Conservation (phyloP, 805 yeast genomes). For the Ogataea zsoltii region DNA sequence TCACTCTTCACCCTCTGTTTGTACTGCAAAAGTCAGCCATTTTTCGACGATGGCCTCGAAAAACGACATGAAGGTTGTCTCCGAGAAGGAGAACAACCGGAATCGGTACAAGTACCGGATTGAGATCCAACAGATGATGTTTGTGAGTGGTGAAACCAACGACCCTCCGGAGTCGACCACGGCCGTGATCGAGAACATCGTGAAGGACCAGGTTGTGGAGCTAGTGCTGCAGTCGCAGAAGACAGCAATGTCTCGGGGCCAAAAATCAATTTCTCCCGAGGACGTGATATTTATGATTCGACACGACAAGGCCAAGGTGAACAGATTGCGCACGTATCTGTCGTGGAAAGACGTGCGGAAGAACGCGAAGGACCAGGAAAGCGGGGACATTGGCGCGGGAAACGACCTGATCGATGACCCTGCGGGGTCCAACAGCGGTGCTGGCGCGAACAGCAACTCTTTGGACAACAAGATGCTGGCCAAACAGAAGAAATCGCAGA, state of each 20-base stretch:
- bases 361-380: constrained; percentile 60
- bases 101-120: constrained; percentile 74
- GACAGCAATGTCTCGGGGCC: constrained; percentile 77
- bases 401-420: constrained; percentile 36
- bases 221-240: constrained; percentile 71
- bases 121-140: constrained; percentile 99
- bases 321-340: constrained; percentile 82
- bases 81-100: constrained; percentile 23
- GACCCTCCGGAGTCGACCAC: constrained; percentile 94
- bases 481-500: constrained; percentile 71
- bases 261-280: constrained; percentile 84
- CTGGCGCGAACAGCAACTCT: constrained; percentile 30
- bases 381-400: constrained; percentile 44
- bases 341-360: constrained; percentile 98
- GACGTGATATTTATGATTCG: constrained; percentile 91
- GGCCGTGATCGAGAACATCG: constrained; percentile 92
- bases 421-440: constrained; percentile 34
- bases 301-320: constrained; percentile 92
- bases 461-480: constrained; percentile 49
- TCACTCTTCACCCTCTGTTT: no score
- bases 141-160: constrained; percentile 91
- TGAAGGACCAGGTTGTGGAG: constrained; percentile 91
- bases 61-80: constrained; percentile 1
- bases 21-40: no score
- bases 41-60: no score